Conservation (phyloP, 208 protist genomes). For the Leishmania major region DNA sequence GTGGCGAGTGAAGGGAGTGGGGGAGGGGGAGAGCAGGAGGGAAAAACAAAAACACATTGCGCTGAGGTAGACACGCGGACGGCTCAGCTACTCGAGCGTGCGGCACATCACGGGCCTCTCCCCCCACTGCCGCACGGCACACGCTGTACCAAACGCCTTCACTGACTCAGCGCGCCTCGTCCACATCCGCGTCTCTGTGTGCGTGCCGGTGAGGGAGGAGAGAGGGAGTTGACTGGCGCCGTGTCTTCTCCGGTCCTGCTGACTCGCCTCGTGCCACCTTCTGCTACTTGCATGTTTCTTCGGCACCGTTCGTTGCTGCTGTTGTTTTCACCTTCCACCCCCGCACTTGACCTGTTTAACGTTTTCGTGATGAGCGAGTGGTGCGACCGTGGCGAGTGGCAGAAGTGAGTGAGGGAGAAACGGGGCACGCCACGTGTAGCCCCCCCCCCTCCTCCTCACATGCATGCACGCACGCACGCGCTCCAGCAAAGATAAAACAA, state of each 20-base stretch:
- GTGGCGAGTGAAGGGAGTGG: not conserved
- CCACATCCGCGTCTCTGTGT: not conserved
- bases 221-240: not conserved
- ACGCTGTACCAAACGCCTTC: not conserved
- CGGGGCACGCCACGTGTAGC: not conserved
- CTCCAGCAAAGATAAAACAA: not conserved
- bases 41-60: not conserved
- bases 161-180: not conserved
- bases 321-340: no score
- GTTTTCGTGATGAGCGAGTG: not conserved
- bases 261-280: not conserved
- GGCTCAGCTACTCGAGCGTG: not conserved
- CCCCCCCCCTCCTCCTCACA: no score
- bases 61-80: not conserved
- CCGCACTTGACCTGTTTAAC: no score
- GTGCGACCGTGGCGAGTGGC: not conserved
- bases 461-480: not conserved
- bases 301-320: no score
- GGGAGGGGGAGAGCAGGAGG: not conserved
- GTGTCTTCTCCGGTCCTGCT: not conserved
- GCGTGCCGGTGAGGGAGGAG: not conserved
- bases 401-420: not conserved
- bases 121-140: not conserved
- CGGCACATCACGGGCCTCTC: not conserved
- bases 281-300: not conserved